These are phyloP conservation scores for Acer saccharum DNA, from an alignment of 345 rosid species.

Conservation along the genomic window DNA sequence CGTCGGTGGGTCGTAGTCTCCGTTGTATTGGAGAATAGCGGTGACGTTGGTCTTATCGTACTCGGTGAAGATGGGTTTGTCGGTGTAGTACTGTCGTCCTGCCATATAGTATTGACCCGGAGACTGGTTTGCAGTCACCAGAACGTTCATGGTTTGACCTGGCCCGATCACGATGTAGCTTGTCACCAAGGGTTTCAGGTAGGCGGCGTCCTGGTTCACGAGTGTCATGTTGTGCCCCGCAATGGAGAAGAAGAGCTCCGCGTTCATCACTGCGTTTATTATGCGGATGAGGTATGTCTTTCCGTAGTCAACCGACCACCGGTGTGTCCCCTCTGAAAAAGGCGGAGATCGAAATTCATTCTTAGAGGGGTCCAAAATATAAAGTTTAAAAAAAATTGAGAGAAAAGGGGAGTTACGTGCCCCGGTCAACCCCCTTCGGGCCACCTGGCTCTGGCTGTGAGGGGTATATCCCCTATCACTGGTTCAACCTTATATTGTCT, in stretches of 20 bases:
- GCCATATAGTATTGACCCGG: conserved; percentile 23
- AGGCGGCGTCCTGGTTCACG: conserved; percentile 25
- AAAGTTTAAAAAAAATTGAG: too few species aligned
- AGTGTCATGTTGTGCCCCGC: conserved; percentile 25
- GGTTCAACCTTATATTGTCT: too few species aligned
- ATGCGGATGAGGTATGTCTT: conserved; percentile 22
- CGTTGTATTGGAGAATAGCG: conserved; percentile 20
- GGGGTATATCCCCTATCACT: too few species aligned
- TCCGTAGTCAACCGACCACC: conserved; percentile 8
- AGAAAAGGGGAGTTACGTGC: too few species aligned
- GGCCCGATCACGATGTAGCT: conserved; percentile 24
- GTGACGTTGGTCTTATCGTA: conserved; percentile 20
- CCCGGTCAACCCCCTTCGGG: too few species aligned
- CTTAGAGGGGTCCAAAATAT: too few species aligned
- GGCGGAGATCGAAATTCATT: too few species aligned
- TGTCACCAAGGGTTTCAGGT: conserved; percentile 21
- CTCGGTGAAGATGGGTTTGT: neutral
- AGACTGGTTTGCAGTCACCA: conserved; percentile 24
- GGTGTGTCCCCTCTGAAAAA: conserved; percentile 17
- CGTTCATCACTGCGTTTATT: conserved; percentile 22
- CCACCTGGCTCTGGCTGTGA: too few species aligned
- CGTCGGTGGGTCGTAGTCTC: conserved; percentile 13
- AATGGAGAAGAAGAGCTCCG: conserved; percentile 24
- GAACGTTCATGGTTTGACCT: conserved; percentile 30
- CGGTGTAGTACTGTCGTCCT: conserved; percentile 6